A percentile compares a stretch with the other conserved stretches of the same genome.
Evolutionary conservation across 495 filamentous ascomycete species (phyloP).

Genomic region (Letharia lupina): DNA sequence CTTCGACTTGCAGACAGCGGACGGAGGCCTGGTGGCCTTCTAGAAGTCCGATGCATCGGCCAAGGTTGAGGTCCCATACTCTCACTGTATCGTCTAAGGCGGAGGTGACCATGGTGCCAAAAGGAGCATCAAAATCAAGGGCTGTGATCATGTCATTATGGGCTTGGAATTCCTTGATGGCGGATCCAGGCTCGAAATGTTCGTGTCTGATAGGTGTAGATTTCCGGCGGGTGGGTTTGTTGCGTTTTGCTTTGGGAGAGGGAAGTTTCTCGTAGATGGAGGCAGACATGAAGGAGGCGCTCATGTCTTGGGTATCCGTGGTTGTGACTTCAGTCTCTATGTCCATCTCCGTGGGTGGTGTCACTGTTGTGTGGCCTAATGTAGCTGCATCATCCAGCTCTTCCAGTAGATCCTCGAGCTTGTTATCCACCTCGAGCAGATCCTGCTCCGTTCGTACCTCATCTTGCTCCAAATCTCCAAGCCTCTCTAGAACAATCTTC

Average conservation of each 20-base stretch:
- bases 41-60: constrained; percentile 79
- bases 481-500: constrained; percentile 79
- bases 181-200: constrained; percentile 83
- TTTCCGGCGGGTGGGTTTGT: constrained; percentile 57
- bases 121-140: constrained; percentile 91
- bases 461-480: constrained; percentile 86
- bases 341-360: constrained; percentile 39
- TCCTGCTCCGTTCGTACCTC: constrained; percentile 86
- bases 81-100: constrained; percentile 93
- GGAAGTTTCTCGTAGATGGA: constrained; percentile 93
- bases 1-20: constrained; percentile 84
- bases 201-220: constrained; percentile 95
- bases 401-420: constrained; percentile 77
- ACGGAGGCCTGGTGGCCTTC: constrained; percentile 96
- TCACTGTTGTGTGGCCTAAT: constrained; percentile 36
- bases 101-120: constrained; percentile 91
- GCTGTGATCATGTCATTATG: constrained; percentile 85
- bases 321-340: constrained; percentile 48
- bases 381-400: constrained; percentile 61
- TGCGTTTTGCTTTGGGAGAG: constrained; percentile 54
- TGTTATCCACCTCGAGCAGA: constrained; percentile 72
- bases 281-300: constrained; percentile 82
- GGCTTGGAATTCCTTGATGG: constrained; percentile 78
- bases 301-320: constrained; percentile 36
- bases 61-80: constrained; percentile 93